Evolutionary conservation across 345 rosid genomes (phyloP).

Genomic region (Alliaria petiolata): DNA sequence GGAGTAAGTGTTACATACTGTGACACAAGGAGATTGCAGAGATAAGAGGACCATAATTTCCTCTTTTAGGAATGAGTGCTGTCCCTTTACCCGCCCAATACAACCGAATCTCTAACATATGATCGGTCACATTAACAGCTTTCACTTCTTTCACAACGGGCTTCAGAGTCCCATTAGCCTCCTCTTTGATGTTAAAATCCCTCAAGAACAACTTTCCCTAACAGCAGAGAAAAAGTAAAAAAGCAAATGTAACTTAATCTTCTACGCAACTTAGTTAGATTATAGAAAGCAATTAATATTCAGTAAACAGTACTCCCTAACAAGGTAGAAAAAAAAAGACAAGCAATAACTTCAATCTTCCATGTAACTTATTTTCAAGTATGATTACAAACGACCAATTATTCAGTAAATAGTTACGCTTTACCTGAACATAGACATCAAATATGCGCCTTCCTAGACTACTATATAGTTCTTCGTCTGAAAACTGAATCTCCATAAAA

Average conservation of each 20-base stretch:
- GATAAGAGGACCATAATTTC: neutral
- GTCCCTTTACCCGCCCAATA: constrained; percentile 2
- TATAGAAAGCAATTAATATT: too few species aligned
- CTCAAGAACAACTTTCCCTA: constrained; percentile 4
- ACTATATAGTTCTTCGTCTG: constrained; percentile 22
- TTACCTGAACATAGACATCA: constrained; percentile 55
- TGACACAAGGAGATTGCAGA: neutral
- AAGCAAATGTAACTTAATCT: neutral
- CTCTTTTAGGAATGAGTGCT: neutral
- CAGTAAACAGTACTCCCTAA: neutral
- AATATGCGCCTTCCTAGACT: constrained; percentile 56
- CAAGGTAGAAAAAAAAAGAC: neutral
- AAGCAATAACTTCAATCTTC: neutral
- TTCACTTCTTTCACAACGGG: neutral
- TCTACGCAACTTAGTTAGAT: neutral
- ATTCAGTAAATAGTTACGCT: neutral
- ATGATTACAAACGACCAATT: neutral
- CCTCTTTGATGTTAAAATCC: constrained; percentile 36
- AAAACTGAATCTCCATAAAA: constrained; percentile 61
- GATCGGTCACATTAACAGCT: constrained; percentile 23
- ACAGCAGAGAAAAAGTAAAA: neutral
- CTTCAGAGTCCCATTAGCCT: constrained; percentile 8
- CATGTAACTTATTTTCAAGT: neutral
- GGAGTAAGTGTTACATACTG: neutral
- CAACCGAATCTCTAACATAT: neutral